Evolutionary conservation across 768 basidiomycete species (phyloP).

Genomic region (Amanita exitialis): DNA sequence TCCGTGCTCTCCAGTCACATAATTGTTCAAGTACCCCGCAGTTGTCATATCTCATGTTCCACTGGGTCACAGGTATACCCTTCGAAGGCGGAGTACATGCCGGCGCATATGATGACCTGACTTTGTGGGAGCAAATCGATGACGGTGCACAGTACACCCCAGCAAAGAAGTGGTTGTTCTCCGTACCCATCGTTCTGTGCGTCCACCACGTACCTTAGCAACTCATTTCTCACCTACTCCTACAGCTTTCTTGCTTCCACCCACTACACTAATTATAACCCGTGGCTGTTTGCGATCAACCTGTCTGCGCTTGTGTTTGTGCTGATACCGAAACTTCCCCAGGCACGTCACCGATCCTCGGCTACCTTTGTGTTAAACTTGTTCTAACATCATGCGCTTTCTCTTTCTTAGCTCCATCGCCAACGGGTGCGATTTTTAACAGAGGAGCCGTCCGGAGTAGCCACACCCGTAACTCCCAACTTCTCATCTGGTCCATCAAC

Average conservation of each 20-base stretch:
- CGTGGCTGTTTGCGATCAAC: constrained; percentile 88
- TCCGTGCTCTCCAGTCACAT: constrained; percentile 1
- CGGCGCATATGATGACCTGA: constrained; percentile 95
- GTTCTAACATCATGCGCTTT: constrained; percentile 4
- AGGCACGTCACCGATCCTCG: constrained; percentile 37
- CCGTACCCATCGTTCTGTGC: constrained; percentile 82
- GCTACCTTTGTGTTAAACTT: constrained; percentile 9
- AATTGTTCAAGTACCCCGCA: constrained; percentile 18
- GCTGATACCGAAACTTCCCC: constrained; percentile 92
- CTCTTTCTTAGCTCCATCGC: constrained; percentile 56
- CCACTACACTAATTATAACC: constrained; percentile 96
- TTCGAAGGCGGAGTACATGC: constrained; percentile 82
- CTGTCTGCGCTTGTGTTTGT: constrained; percentile 69
- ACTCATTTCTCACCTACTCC: neutral
- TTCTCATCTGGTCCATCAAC: constrained; percentile 45
- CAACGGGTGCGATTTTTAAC: constrained; percentile 74
- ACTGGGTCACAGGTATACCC: constrained; percentile 95
- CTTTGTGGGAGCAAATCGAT: constrained; percentile 99
- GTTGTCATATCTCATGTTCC: constrained; percentile 98
- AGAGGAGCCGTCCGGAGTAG: constrained; percentile 50
- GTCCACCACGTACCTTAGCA: constrained; percentile 16
- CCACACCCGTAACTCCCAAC: constrained; percentile 54
- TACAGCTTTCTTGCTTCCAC: constrained; percentile 90
- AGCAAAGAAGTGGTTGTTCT: constrained; percentile 93
- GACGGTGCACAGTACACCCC: constrained; percentile 98